Base-by-base conservation (phyloP, 116 monocot species). In the Phalaenopsis hybrid region DNA sequence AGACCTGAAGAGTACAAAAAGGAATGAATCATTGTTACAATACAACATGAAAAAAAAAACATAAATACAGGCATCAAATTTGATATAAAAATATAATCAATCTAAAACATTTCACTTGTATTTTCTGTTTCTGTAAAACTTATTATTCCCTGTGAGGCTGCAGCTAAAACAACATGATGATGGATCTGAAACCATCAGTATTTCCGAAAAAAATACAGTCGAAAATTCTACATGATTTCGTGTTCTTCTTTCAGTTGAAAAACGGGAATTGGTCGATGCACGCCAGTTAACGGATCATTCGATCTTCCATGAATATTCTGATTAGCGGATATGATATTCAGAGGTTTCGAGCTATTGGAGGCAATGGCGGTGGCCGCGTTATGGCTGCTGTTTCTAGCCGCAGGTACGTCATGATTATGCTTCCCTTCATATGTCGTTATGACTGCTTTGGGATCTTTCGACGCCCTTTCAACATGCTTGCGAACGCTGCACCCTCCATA, bases 341-440 rank as follows among this genome's bases (percentile, higher is more conserved):
- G 28, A 28, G 28, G 28, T 28, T 28, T 28, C 28, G 28, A 28
- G 28, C 28, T 0, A 28, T 28, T 28, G 28, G 28, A 28, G 0
- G 28, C 28, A 28, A 28, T 28, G 28, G 28, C 28, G 28, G 28
- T n/a, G 2, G 85, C 75, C 37, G 79, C 79, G 84, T 75, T 86
- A 43, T 89, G 88, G 87, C 85, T 88, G 83, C 83, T 88, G 79
- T 84, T 91, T 45, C 91, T 78, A 67, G 91, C 91, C 33, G 86
- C 86, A 21, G 92, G 92, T 1, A 90, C 82, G 79, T 92, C 85
- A 80, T 96, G 96, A 69, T 88, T 94, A 81, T 96, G 96, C 33
- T 92, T 94, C 21, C 94, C 94, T 79, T 94, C 92, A 17, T 96
- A 96, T 7, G 96, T 94, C 76, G 96, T 96, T 79, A 96, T 89